Evolutionary conservation across 2,329 filamentous ascomycete species (phyloP).

Genomic region (Coleophoma eucalyptorum): DNA sequence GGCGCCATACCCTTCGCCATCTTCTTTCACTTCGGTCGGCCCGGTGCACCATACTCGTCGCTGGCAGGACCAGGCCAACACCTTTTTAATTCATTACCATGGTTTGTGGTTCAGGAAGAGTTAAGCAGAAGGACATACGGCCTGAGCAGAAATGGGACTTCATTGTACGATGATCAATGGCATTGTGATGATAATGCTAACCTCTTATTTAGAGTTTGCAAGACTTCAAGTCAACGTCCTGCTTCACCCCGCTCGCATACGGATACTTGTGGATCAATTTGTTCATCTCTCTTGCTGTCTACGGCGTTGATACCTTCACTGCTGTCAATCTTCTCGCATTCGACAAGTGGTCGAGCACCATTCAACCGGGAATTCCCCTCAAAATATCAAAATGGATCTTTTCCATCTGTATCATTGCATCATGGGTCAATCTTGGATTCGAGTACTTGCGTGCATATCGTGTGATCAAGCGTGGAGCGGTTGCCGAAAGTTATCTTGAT

Average conservation of each 20-base stretch:
- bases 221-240: conserved; percentile 85
- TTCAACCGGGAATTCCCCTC: conserved; percentile 74
- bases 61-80: conserved; percentile 15
- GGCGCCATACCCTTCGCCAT: conserved; percentile 5
- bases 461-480: conserved; percentile 79
- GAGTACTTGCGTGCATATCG: conserved; percentile 77
- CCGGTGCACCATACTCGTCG: conserved; percentile 11
- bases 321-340: conserved; percentile 88
- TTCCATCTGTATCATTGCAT: conserved; percentile 84
- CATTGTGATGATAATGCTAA: background rate
- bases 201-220: conserved; percentile 40
- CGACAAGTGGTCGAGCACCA: conserved; percentile 81
- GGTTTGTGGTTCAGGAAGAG: conserved; percentile 62
- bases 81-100: conserved; percentile 40
- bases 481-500: conserved; percentile 90
- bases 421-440: conserved; percentile 75
- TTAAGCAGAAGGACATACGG: conserved; percentile 60
- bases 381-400: conserved; percentile 92
- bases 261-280: conserved; percentile 79
- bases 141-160: conserved; percentile 95
- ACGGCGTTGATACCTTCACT: conserved; percentile 87
- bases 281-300: conserved; percentile 76
- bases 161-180: conserved; percentile 57
- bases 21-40: conserved; percentile 7
- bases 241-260: conserved; percentile 76